These are phyloP conservation scores for Gamarada debralockiae DNA, from an alignment of 495 filamentous ascomycete genomes.

Conservation along the genomic window DNA sequence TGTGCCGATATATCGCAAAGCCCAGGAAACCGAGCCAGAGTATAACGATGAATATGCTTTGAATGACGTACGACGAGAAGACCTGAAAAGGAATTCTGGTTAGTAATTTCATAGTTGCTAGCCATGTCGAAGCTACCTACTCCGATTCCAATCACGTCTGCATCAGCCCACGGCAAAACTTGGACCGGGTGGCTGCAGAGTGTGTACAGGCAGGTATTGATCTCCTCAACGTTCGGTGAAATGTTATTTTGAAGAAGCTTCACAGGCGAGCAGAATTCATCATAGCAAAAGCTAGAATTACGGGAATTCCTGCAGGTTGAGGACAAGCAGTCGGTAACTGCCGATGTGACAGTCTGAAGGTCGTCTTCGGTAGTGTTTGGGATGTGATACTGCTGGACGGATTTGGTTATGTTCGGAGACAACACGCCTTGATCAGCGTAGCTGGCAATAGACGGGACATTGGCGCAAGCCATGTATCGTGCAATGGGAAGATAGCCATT, in stretches of 20 bases:
- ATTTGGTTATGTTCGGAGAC: not conserved
- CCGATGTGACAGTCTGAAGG: not conserved
- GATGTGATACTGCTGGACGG: not conserved
- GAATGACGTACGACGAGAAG: not conserved
- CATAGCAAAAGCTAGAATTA: not conserved
- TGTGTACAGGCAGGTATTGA: not conserved
- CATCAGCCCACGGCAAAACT: not conserved
- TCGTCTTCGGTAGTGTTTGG: not conserved
- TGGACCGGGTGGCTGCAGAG: not conserved
- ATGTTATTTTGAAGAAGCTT: conserved; percentile 1
- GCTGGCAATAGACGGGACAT: not conserved
- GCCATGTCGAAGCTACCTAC: not conserved
- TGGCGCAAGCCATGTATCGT: not conserved
- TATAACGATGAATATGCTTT: not conserved
- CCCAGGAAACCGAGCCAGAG: not conserved
- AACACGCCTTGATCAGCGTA: not conserved
- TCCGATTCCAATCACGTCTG: conserved; percentile 3
- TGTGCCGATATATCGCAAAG: not conserved
- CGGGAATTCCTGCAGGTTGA: not conserved
- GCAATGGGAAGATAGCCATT: not conserved
- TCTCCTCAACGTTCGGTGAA: not conserved
- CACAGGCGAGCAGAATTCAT: not conserved
- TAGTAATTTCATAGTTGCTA: not conserved
- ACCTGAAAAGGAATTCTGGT: not conserved
- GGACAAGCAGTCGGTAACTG: not conserved